Base-by-base conservation (phyloP, 1,284 basidiomycete genomes). In the Sporisorium graminicola region DNA sequence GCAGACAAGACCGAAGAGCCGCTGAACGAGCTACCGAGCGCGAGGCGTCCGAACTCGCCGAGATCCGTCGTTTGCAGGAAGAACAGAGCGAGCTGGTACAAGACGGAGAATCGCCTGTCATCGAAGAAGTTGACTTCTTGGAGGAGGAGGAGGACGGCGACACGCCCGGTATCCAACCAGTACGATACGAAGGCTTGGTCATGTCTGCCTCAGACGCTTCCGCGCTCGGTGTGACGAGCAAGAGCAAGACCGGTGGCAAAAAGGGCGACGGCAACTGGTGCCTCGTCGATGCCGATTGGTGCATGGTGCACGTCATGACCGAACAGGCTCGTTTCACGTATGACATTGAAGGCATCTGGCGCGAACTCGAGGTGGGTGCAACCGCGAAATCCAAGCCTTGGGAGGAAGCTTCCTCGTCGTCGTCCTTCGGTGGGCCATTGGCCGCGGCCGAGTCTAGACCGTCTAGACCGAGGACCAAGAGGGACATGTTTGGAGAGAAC, bases 301-400 rank as follows among this genome's bases (percentile, higher is more conserved):
- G 82, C 62, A 77, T 83, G 49, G 83, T 85, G 14, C 84, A 85
- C 52, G 84, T 85, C 43, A 82, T 85, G 81, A 83, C 80, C 16
- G 66, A 68, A 47, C 70, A 78, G 14, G 80, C 80, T 22, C 62
- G 83, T 10, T 79, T 64, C 44, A 78, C 70, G 14, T 84, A 81
- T 59, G 81, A 82, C 49, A 69, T 84, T 14, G 82, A 83, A 53
- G 80, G 80, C 37, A 65, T 81, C 43, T 81, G 80, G 79, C 67
- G 76, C 20, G 69, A 78, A 49, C 58, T 73, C 24, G 70, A 77
- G 47, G 70, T 57, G 2, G 70, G 66, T 5, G 58, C 46, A 14
- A 22, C 46, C 0, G 37, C 53, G 2, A 58, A 63, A 27, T 55
- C 59, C 37, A 70, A 69, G 42, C 72, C 72, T 1, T 74, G 72